Evolutionary conservation across 73 alveolate species (phyloP).

Genomic region (Symbiodinium natans): DNA sequence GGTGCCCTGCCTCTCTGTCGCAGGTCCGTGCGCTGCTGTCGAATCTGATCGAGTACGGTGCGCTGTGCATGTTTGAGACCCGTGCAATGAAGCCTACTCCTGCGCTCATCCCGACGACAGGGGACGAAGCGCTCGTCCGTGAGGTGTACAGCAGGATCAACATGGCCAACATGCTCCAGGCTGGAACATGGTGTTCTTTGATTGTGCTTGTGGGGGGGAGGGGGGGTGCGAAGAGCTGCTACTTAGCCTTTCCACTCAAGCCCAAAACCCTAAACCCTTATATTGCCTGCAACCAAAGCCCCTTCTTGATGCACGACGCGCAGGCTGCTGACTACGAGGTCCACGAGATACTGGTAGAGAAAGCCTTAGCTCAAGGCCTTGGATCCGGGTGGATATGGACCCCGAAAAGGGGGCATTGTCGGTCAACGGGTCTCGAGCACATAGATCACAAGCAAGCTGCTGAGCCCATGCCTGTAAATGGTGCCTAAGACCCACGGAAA

Average conservation of each 20-base stretch:
- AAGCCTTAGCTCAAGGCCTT: conserved; percentile 18
- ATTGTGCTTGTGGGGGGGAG: no score
- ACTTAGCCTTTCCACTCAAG: not conserved
- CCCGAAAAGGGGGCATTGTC: not conserved
- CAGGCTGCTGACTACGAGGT: conserved; percentile 71
- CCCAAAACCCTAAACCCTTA: not conserved
- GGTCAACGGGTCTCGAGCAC: not conserved
- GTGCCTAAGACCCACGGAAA: no score
- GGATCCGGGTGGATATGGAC: not conserved
- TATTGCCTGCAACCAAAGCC: not conserved
- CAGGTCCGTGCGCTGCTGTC: not conserved
- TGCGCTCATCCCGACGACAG: not conserved
- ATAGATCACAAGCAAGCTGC: no score
- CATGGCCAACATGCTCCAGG: conserved; percentile 54
- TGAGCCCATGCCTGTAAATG: no score
- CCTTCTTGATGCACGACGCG: not conserved
- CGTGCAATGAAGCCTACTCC: not conserved
- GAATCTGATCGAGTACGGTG: not conserved
- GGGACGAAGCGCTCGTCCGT: conserved; percentile 24
- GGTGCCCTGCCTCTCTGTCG: not conserved
- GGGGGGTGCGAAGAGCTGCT: no score
- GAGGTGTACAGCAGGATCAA: conserved; percentile 51
- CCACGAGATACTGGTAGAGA: conserved; percentile 64
- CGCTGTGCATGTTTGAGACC: not conserved
- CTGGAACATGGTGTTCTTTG: no score